These are phyloP conservation scores for Haplosporangium sp. DNA, from an alignment of 371 early-diverging fungal species.

Conservation along the genomic window DNA sequence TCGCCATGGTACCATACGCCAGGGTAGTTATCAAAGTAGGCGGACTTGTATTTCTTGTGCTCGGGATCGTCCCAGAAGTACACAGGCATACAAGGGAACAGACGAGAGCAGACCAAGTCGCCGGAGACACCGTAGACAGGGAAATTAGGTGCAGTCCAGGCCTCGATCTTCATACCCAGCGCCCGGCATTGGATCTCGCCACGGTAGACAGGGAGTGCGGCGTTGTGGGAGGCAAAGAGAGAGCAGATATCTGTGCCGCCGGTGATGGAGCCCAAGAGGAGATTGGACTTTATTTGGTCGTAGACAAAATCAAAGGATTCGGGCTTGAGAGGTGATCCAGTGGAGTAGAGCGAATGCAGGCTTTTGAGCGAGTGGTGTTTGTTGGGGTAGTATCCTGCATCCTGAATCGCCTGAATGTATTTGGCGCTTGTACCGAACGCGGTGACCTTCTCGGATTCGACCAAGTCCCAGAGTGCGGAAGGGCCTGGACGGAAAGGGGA, in stretches of 20 bases:
- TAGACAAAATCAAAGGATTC: slow-evolving; percentile 94
- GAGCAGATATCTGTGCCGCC: slow-evolving; percentile 98
- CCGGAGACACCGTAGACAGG: slow-evolving; percentile 82
- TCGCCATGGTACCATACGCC: slow-evolving; percentile 97
- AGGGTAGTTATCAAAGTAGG: slow-evolving; percentile 90
- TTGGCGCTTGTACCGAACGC: slow-evolving; percentile 96
- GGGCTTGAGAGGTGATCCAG: slow-evolving; percentile 94
- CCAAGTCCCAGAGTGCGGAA: slow-evolving; percentile 81
- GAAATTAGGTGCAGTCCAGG: slow-evolving; percentile 83
- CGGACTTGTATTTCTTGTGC: slow-evolving; percentile 79
- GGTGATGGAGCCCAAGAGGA: slow-evolving; percentile 92
- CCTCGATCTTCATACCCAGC: slow-evolving; percentile 95
- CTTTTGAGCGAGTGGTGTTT: slow-evolving; percentile 64
- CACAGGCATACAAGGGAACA: slow-evolving; percentile 99
- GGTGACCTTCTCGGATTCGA: slow-evolving; percentile 83
- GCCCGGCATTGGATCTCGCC: slow-evolving; percentile 95
- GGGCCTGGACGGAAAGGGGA: slow-evolving; percentile 92
- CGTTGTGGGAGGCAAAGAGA: slow-evolving; percentile 91
- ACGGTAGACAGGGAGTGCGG: slow-evolving; percentile 88
- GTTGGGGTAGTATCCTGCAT: slow-evolving; percentile 64
- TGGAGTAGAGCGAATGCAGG: slow-evolving; percentile 90
- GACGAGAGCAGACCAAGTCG: slow-evolving; percentile 91
- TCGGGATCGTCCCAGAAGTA: slow-evolving; percentile 87
- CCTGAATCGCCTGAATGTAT: slow-evolving; percentile 92
- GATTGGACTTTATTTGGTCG: slow-evolving; percentile 79